Conservation (phyloP, 2,329 filamentous ascomycete species). For the Didymella lethalis region DNA sequence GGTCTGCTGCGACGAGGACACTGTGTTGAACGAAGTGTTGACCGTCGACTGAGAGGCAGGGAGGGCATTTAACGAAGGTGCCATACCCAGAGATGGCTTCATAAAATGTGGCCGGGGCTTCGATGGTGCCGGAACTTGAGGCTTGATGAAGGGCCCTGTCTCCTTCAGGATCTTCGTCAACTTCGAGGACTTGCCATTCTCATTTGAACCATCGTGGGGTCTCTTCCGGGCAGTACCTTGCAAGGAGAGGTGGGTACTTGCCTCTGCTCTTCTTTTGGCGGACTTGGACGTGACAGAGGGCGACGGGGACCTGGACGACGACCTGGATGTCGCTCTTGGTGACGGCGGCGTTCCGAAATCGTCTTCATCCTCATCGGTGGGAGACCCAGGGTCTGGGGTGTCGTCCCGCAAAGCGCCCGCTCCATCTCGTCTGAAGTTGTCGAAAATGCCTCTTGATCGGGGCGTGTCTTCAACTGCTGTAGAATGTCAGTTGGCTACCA, state of each 20-base stretch:
- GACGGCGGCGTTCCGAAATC: slow-evolving; percentile 34
- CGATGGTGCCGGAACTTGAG: slow-evolving; percentile 1
- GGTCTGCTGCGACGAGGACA: slow-evolving; percentile 37
- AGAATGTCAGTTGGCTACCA: background rate
- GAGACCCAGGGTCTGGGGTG: slow-evolving; percentile 33
- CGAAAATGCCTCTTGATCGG: slow-evolving; percentile 5
- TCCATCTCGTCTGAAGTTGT: background rate
- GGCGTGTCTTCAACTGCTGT: slow-evolving; percentile 1
- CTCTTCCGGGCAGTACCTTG: slow-evolving; percentile 32
- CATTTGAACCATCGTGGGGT: slow-evolving; percentile 28
- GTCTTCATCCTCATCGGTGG: slow-evolving; percentile 44
- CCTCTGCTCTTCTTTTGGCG: slow-evolving; percentile 31
- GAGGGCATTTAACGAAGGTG: slow-evolving; percentile 30
- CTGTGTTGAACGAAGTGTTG: slow-evolving; percentile 36
- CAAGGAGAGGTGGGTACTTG: slow-evolving; percentile 36
- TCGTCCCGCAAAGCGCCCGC: background rate
- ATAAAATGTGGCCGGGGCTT: slow-evolving; percentile 28
- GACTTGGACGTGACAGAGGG: slow-evolving; percentile 28
- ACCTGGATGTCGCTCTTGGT: slow-evolving; percentile 24
- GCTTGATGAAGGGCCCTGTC: slow-evolving; percentile 29
- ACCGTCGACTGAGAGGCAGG: slow-evolving; percentile 25
- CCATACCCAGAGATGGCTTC: slow-evolving; percentile 32
- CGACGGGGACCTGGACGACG: slow-evolving; percentile 16
- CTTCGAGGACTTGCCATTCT: slow-evolving; percentile 36
- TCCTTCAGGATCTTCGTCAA: slow-evolving; percentile 38